Evolutionary conservation across 2,329 filamentous ascomycete genomes (phyloP), one percentile per base, ranked within the genome.

Genomic region (Fusarium humuli): DNA sequence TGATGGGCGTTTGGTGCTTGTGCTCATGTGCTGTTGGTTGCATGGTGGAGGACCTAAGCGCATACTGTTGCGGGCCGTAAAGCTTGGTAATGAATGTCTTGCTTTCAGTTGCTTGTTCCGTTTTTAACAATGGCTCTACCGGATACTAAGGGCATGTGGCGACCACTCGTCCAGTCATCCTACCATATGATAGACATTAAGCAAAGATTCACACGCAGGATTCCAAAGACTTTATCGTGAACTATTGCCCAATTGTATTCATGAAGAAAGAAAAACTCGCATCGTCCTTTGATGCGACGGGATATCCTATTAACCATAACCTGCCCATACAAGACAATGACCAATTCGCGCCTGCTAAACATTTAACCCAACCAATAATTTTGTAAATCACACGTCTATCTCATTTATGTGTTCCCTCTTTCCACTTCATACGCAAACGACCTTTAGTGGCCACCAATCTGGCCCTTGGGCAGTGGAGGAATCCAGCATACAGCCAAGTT

Each of bases 401-500:
- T 27, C 30, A 29, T 42, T 47, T 25, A 7, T 29, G 6, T 48
- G 25, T 37, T 41, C 20, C 18, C 34, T 30, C 14, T 23, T n/a
- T 30, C 12, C 29, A 34, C 30, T n/a, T 18, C 29, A 27, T 18
- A 45, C 23, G 20, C 27, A 23, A n/a, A 32, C 34, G 23, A 37
- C 22, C 13, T 62, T 73, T 63, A 78, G 37, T 70, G 73, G 4
- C 76, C 77, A 7, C 78, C 77, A 47, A 79, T 57, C 65, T 79
- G 78, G 8, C 84, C 84, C 75, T 82, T 86, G 0, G 88, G 87
- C 69, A 90, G 77, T 0, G 88, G 87, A 27, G 79, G 78, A 11
- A 87, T 84, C 85, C 85, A 87, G 61, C 78, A 80, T 7, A 95
- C 85, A 7, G 83, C 81, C 49, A 94, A 41, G 76, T 94, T 93